Percentiles rank a stretch among this genome's conserved stretches.
Evolutionary conservation across 495 filamentous ascomycete genomes (phyloP).

Genomic region (Penicillium paradoxum): DNA sequence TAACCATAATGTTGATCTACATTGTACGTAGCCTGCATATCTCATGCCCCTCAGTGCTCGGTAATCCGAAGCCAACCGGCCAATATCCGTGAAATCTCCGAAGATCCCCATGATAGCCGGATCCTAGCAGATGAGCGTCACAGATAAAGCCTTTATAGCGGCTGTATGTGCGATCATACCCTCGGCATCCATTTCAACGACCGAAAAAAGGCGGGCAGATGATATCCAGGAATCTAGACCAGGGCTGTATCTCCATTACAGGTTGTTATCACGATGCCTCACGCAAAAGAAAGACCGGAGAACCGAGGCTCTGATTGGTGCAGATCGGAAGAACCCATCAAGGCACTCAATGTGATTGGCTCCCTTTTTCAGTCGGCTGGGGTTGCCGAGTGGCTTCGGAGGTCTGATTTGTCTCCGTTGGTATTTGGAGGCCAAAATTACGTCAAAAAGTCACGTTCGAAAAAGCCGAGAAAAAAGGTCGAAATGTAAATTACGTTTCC

Average conservation of each 20-base stretch:
- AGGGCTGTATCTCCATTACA: constrained; percentile 18
- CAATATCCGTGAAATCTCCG: constrained; percentile 22
- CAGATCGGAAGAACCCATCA: neutral
- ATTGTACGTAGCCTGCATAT: neutral
- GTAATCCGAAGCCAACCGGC: constrained; percentile 7
- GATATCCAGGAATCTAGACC: neutral
- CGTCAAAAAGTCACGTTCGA: constrained; percentile 16
- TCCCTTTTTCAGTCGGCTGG: constrained; percentile 3
- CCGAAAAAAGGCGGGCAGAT: constrained; percentile 3
- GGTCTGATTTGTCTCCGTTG: constrained; percentile 39
- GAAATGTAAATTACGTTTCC: constrained; percentile 1
- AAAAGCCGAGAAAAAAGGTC: constrained; percentile 17
- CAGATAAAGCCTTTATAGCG: neutral
- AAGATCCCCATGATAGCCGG: constrained; percentile 15
- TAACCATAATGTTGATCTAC: neutral
- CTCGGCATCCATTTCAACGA: constrained; percentile 17
- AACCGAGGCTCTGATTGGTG: constrained; percentile 41
- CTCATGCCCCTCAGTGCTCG: constrained; percentile 9
- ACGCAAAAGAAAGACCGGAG: constrained; percentile 3
- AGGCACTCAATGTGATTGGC: constrained; percentile 14
- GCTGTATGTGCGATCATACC: neutral
- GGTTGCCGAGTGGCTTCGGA: constrained; percentile 29
- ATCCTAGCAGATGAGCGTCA: neutral
- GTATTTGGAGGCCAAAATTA: constrained; percentile 26
- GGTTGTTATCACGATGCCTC: neutral